Evolutionary conservation across 768 basidiomycete species (phyloP), one percentile per base, ranked within the genome.

Genomic region (Boletellus emodensis): DNA sequence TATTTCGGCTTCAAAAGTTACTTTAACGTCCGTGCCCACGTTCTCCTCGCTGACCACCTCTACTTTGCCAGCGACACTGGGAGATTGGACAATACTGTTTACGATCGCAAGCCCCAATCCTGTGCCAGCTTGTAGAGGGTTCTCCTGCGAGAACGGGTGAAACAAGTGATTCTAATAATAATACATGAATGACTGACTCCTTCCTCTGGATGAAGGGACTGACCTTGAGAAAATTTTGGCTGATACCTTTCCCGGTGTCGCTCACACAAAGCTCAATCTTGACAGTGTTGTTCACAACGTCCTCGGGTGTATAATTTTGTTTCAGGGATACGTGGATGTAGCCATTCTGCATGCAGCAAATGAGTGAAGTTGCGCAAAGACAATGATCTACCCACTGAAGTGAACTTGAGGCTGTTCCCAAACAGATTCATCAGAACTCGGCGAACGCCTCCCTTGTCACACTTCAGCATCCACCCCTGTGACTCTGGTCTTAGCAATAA

Each of bases 131-230:
- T 94, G 92, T 6, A 95, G 67, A 1, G 94, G 93, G 58, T 95
- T 94, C 68, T 96, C 94, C 72, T 97, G 94, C 1, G 93, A 93
- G 71, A 97, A 97, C 0, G 94, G 94, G 59, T 95, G 94, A 73
- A 96, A 97, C 6, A 97, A 75, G 71, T 94, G 90, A 59, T 96
- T 93, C 87, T 89, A 56, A 10, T 33, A 11, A 40, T 33, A 15
- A 40, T 20, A 7, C 26, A 43, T 51, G 37, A 49, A 44, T 45
- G 26, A 50, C 45, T 10, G 47, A 22, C 9, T 11, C 46, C 6
- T 17, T 24, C 14, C 28, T 37, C 40, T n/a, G 3, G 45, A 48
- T 35, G 42, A 55, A 15, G 11, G 14, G 20, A 57, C 61, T 42
- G 52, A 87, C 90, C 80, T 92, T 90, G 52, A 95, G 72, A 69